Conservation (phyloP, 2,329 filamentous ascomycete genomes). For the Hypoxylon sp. region DNA sequence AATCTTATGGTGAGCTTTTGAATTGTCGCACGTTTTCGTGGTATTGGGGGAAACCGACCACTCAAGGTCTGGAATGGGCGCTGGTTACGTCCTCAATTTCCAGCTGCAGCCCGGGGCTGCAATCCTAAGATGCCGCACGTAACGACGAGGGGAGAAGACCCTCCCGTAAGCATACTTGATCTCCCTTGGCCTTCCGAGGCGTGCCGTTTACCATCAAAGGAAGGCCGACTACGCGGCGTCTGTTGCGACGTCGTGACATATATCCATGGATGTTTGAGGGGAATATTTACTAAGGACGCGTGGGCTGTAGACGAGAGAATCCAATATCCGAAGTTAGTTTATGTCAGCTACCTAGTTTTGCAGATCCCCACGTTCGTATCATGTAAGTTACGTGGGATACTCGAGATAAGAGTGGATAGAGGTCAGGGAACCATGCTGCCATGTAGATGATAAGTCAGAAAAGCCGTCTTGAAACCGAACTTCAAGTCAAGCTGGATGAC, state of each 20-base stretch:
- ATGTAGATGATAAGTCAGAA: conserved; percentile 36
- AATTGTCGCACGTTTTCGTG: conserved; percentile 41
- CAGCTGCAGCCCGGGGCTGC: conserved; percentile 47
- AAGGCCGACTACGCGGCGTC: conserved; percentile 23
- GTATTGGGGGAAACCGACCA: conserved; percentile 44
- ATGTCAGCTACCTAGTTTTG: conserved; percentile 36
- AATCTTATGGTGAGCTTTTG: conserved; percentile 31
- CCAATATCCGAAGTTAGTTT: conserved; percentile 37
- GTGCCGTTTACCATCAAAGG: conserved; percentile 24
- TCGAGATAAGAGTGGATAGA: conserved; percentile 39
- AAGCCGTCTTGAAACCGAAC: conserved; percentile 41
- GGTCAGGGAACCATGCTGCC: conserved; percentile 5
- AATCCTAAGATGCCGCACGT: conserved; percentile 46
- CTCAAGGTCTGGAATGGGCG: conserved; percentile 35
- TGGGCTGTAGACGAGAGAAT: conserved; percentile 26
- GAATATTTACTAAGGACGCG: conserved; percentile 20
- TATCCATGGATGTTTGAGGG: conserved; percentile 19
- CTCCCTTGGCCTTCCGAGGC: conserved; percentile 23
- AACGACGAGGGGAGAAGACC: conserved; percentile 39
- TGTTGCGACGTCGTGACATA: conserved; percentile 37
- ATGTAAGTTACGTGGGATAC: conserved; percentile 34
- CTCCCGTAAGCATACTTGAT: conserved; percentile 31
- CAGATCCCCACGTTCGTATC: conserved; percentile 43
- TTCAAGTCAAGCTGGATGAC: conserved; percentile 35
- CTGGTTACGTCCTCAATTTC: conserved; percentile 44